Evolutionary conservation across 352 stramenopile species (phyloP), one percentile per base, ranked within the genome.

Genomic region (Phytophthora podocarpi): DNA sequence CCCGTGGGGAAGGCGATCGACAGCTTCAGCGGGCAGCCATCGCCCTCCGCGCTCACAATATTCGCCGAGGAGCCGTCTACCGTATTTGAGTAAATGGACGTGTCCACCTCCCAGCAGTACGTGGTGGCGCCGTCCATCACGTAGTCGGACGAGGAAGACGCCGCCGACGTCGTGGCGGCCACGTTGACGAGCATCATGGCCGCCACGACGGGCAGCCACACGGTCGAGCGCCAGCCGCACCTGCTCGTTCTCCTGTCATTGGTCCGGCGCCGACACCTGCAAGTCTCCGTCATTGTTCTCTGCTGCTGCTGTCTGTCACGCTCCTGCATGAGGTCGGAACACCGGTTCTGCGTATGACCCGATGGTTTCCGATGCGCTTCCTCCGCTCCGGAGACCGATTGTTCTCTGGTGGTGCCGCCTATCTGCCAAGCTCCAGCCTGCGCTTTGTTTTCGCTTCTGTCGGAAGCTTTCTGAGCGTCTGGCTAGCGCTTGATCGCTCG

Each of bases 61-160:
- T 72, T 59, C 20, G 65, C 74, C 5, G 59, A 56, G 13, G 78
- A 80, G 18, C 43, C 53, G 39, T 80, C 75, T n/a, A 85, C 57
- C 1, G 64, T 65, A 36, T 78, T 84, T 9, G 73, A 68, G 51
- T 85, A 87, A 21, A 87, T 77, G 18, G 75, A 85, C 32, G 67
- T 68, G 34, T 72, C 75, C 13, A 87, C 75, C 36, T 82, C 60
- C 78, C 78, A 87, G 73, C 78, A 87, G 59, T 85, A 85, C 18
- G 78, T 87, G 39, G 75, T 87, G 46, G 61, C 52, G 20, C 78
- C 73, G 30, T 87, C 75, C 47, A 73, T 64, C 8, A 65, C 36
- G 35, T 59, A 74, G 12, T 67, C 59, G 4, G 41, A 28, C 21
- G 61, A 64, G 15, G 56, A 57, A 24, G 55, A 50, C 12, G 55